Conservation (phyloP, 2,329 filamentous ascomycete species). For the Aspergillus amoenus region DNA sequence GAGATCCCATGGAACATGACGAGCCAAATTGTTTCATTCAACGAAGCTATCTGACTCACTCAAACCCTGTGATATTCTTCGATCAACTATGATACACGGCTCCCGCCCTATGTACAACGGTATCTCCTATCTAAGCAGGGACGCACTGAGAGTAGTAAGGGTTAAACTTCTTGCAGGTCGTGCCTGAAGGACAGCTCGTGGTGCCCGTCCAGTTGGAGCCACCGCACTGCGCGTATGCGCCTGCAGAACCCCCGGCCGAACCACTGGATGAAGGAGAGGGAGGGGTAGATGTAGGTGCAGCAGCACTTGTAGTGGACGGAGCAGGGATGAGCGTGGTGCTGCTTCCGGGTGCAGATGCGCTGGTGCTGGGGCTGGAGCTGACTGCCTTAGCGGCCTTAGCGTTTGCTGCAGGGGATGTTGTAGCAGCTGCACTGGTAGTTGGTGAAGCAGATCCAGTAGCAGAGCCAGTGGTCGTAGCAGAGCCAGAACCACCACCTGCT, state of each 20-base stretch:
- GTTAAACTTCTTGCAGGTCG: constrained; percentile 42
- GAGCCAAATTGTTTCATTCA: no score
- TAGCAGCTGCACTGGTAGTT: background rate
- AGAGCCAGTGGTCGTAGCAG: background rate
- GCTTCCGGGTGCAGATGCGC: no score
- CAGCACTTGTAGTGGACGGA: background rate
- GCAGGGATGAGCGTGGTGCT: no score
- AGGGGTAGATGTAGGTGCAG: background rate
- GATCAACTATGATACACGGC: background rate
- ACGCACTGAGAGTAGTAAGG: constrained; percentile 50
- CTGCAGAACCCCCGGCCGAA: background rate
- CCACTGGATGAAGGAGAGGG: background rate
- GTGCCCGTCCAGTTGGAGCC: constrained; percentile 44
- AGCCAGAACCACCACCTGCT: background rate
- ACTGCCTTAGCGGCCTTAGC: background rate
- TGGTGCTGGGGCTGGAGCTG: no score
- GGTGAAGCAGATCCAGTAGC: background rate
- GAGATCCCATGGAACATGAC: no score
- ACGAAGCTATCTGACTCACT: no score
- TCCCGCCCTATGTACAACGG: background rate
- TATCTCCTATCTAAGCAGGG: constrained; percentile 9
- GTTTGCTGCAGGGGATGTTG: background rate
- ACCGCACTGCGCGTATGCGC: constrained; percentile 46
- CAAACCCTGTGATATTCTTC: no score
- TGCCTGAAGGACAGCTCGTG: constrained; percentile 40